These are phyloP conservation scores for Ramaria rubella DNA, from an alignment of 768 basidiomycete species.

Conservation along the genomic window DNA sequence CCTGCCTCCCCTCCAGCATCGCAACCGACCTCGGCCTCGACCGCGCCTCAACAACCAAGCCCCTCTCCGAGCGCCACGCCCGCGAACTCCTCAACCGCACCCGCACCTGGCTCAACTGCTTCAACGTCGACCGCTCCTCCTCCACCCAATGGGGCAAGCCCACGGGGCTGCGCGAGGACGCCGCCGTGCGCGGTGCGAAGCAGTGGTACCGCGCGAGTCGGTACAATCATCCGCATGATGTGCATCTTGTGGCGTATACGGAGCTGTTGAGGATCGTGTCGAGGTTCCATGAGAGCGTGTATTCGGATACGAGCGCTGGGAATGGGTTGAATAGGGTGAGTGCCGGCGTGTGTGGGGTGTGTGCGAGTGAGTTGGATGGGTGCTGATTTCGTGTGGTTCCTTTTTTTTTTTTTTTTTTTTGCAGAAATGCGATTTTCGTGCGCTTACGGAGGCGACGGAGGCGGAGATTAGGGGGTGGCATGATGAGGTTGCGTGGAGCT, in stretches of 20 bases:
- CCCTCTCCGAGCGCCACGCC: slow-evolving; percentile 40
- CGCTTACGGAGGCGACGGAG: slow-evolving; percentile 37
- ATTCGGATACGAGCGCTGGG: slow-evolving; percentile 47
- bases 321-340: slow-evolving; percentile 47
- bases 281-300: slow-evolving; percentile 32
- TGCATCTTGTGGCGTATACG: slow-evolving; percentile 43
- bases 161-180: slow-evolving; percentile 57
- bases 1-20: slow-evolving; percentile 22
- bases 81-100: slow-evolving; percentile 65
- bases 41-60: slow-evolving; percentile 13
- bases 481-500: slow-evolving; percentile 1
- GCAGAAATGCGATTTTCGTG: slow-evolving; percentile 66
- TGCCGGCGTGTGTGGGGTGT: too few relatives aligned
- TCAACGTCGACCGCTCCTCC: slow-evolving; percentile 66
- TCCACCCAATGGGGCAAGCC: slow-evolving; percentile 74
- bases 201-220: slow-evolving; percentile 18
- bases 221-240: slow-evolving; percentile 23
- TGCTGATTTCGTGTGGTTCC: not conserved
- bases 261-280: slow-evolving; percentile 45
- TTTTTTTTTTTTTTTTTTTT: too few relatives aligned
- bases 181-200: slow-evolving; percentile 49
- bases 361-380: not conserved
- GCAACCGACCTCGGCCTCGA: slow-evolving; percentile 67
- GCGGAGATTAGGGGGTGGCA: slow-evolving; percentile 7
- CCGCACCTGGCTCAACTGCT: slow-evolving; percentile 71